Evolutionary conservation across 768 basidiomycete genomes (phyloP).

Genomic region (Naematelia aurantialba): DNA sequence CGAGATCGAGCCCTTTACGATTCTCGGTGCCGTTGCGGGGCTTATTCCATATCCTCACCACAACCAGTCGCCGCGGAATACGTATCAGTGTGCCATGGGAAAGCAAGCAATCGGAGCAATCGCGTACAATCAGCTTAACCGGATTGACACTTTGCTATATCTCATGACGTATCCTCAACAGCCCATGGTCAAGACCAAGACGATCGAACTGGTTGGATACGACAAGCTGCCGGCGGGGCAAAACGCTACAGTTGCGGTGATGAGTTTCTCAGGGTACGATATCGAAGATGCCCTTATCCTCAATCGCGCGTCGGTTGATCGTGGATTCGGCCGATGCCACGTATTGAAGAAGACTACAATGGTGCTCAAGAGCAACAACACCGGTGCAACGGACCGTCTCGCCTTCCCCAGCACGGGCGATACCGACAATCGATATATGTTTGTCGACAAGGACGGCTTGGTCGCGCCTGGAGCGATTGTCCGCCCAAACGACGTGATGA

Average conservation of each 20-base stretch:
- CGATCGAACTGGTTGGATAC: slow-evolving; percentile 94
- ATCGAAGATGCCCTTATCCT: slow-evolving; percentile 98
- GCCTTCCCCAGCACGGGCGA: slow-evolving; percentile 86
- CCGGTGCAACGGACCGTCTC: slow-evolving; percentile 94
- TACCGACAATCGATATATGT: slow-evolving; percentile 77
- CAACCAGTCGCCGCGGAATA: slow-evolving; percentile 98
- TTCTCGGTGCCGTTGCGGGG: slow-evolving; percentile 95
- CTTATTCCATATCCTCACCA: slow-evolving; percentile 99
- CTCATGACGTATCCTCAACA: slow-evolving; percentile 96
- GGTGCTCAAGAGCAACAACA: slow-evolving; percentile 90
- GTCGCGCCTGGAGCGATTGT: slow-evolving; percentile 93
- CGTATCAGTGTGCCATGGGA: slow-evolving; percentile 99
- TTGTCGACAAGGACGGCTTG: slow-evolving; percentile 84
- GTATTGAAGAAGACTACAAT: slow-evolving; percentile 94
- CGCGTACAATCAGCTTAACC: slow-evolving; percentile 92
- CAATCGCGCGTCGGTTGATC: slow-evolving; percentile 92
- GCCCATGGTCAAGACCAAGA: slow-evolving; percentile 99
- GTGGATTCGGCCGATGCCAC: slow-evolving; percentile 96
- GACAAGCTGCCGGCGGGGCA: slow-evolving; percentile 96
- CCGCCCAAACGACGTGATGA: slow-evolving; percentile 85
- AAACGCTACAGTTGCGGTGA: slow-evolving; percentile 96
- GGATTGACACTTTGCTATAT: slow-evolving; percentile 97
- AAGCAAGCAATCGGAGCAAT: slow-evolving; percentile 99
- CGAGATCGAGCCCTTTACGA: slow-evolving; percentile 97
- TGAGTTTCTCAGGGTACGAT: slow-evolving; percentile 99